Conservation (phyloP, 106 monocot genomes). For the Dendrobium catenatum region DNA sequence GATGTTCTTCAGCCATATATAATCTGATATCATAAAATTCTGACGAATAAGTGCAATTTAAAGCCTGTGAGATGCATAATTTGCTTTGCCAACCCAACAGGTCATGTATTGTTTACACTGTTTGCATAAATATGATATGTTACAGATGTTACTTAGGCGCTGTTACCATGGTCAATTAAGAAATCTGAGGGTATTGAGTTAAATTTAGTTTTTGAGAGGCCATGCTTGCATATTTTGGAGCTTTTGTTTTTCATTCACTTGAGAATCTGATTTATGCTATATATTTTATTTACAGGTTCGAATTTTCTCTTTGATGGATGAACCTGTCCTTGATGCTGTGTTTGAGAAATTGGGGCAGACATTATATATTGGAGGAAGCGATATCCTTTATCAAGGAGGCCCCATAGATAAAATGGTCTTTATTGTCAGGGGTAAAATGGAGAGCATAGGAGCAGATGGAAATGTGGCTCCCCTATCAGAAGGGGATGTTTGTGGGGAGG, state of each 20-base stretch:
- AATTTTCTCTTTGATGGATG: constrained; percentile 70
- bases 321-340: constrained; percentile 65
- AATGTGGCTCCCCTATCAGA: constrained; percentile 48
- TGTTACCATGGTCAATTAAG: neutral
- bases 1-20: neutral
- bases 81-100: neutral
- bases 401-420: constrained; percentile 90
- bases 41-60: neutral
- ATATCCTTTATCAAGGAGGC: constrained; percentile 48
- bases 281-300: constrained; percentile 45
- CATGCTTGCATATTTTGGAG: neutral
- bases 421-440: constrained; percentile 77
- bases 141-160: neutral
- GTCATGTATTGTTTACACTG: neutral
- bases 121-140: neutral
- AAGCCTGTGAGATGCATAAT: neutral
- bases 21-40: neutral
- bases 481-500: constrained; percentile 94
- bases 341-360: constrained; percentile 66
- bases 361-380: constrained; percentile 67
- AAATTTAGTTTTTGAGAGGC: neutral
- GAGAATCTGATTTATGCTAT: neutral
- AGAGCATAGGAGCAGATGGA: constrained; percentile 64
- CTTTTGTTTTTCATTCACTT: neutral
- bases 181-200: neutral